Base-by-base conservation (phyloP, 2,329 filamentous ascomycete species). In the Fusarium pseudoanthophilum region DNA sequence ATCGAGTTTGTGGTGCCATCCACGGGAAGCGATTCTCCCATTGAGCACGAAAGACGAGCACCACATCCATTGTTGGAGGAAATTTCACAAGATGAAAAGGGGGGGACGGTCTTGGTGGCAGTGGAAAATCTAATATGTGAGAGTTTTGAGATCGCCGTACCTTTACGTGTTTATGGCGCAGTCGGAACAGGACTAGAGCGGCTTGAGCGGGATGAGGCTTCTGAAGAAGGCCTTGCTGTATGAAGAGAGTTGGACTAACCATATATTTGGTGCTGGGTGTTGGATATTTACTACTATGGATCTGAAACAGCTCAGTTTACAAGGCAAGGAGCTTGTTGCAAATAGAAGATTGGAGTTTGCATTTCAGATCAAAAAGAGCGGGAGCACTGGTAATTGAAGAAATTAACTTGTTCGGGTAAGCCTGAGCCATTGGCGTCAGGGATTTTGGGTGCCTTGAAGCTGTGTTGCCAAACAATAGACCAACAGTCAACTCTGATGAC, bases 1-100 rank as follows among this genome's bases (percentile, higher is more conserved):
- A 90, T 99, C 65, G 95, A 98, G 82, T 99, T 99, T 82, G 95
- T 97, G 32, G 95, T 95, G 11, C 92, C 93, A 11, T 89, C 87
- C 24, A 80, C 88, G 43, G 74, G 79, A 46, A 69, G 69, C 16
- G 78, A 78, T 26, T 67, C 66, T 16, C 60, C 74, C 34, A 69
- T 64, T 4, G 53, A 65, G 36, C 70, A 67, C n/a, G 77, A 77
- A 48, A 70, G 72, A 16, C 74, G 69, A 37, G 69, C 63, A 24
- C 68, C 75, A 20, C 82, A 80, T 46, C 87, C 88, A 8, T 82
- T 97, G n/a, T 83, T 97, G 45, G 95, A 97, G 79, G 90, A 93
- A 77, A 89, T 96, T 16, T 91, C 91, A 11, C 88, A 89, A 57
- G 94, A 97, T 79, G 93, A 97, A 73, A 87, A 94, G 46, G 94